Conservation (phyloP, 495 filamentous ascomycete species). For the Podospora comata region DNA sequence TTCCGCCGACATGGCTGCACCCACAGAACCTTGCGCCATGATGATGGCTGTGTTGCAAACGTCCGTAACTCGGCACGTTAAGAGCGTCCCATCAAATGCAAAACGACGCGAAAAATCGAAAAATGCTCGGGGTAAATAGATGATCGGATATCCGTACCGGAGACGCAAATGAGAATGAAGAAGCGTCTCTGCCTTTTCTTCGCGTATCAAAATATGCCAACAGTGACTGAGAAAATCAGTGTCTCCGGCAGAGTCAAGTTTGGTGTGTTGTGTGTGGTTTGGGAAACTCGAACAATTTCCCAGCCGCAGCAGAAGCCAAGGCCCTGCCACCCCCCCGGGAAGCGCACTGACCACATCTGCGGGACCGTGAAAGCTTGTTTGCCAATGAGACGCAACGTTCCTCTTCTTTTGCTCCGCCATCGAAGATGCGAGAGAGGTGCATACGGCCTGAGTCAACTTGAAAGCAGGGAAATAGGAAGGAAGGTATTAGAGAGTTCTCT, state of each 20-base stretch:
- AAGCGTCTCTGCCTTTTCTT: neutral
- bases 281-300: slow-evolving; percentile 1
- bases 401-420: slow-evolving; percentile 1
- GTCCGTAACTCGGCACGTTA: slow-evolving; percentile 11
- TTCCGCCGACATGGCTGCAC: slow-evolving; percentile 15
- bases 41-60: slow-evolving; percentile 14
- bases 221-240: neutral
- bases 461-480: slow-evolving; percentile 4
- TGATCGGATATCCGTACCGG: neutral
- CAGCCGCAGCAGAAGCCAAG: neutral
- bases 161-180: neutral
- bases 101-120: slow-evolving; percentile 2
- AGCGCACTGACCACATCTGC: neutral
- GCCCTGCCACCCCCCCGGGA: neutral
- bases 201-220: neutral
- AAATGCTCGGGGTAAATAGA: neutral
- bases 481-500: neutral
- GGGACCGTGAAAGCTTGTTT: neutral
- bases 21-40: slow-evolving; percentile 26
- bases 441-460: slow-evolving; percentile 28
- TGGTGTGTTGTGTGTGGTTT: neutral
- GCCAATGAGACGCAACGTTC: slow-evolving; percentile 3
- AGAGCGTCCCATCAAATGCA: slow-evolving; percentile 11
- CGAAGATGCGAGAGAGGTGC: slow-evolving; percentile 4
- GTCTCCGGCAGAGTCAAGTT: neutral